phyloP scores from a whole-genome alignment of 768 basidiomycete species.

The Psilocybe azurescens region DNA sequence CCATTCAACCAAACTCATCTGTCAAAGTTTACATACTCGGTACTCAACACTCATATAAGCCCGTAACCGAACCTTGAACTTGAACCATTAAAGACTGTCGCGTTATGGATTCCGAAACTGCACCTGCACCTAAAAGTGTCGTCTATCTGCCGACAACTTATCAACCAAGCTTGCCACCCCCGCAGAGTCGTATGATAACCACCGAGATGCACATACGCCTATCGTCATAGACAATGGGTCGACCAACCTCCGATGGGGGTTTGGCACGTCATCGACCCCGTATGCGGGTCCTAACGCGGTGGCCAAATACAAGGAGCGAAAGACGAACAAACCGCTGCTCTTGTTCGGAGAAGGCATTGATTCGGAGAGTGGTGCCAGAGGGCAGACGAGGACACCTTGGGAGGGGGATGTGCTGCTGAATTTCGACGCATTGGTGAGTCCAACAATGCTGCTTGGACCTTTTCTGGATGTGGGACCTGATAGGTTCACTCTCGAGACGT shows the following conservation, averaged over 20 bases:
- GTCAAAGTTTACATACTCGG: not conserved
- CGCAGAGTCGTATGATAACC: constrained; percentile 52
- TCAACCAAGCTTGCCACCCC: constrained; percentile 29
- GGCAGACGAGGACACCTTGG: constrained; percentile 83
- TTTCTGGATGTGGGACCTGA: constrained; percentile 7
- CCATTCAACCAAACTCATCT: not conserved
- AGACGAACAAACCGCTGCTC: constrained; percentile 78
- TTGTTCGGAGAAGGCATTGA: constrained; percentile 91
- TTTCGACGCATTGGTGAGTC: constrained; percentile 88
- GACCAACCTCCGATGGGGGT: constrained; percentile 83
- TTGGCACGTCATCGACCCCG: constrained; percentile 55
- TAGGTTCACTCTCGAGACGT: constrained; percentile 34
- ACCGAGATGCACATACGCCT: constrained; percentile 59
- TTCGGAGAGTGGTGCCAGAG: constrained; percentile 81
- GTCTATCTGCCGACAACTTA: constrained; percentile 28
- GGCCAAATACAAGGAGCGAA: constrained; percentile 90
- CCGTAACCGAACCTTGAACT: not conserved
- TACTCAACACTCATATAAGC: not conserved
- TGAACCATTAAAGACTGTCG: not conserved
- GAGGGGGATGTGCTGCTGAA: constrained; percentile 92
- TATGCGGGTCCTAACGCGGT: constrained; percentile 72
- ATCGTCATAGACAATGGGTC: constrained; percentile 93
- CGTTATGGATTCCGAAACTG: constrained; percentile 5
- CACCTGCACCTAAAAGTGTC: constrained; percentile 7
- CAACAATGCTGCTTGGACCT: not conserved